phyloP scores from a whole-genome alignment of 1,284 basidiomycete species.

The Sparassis latifolia region DNA sequence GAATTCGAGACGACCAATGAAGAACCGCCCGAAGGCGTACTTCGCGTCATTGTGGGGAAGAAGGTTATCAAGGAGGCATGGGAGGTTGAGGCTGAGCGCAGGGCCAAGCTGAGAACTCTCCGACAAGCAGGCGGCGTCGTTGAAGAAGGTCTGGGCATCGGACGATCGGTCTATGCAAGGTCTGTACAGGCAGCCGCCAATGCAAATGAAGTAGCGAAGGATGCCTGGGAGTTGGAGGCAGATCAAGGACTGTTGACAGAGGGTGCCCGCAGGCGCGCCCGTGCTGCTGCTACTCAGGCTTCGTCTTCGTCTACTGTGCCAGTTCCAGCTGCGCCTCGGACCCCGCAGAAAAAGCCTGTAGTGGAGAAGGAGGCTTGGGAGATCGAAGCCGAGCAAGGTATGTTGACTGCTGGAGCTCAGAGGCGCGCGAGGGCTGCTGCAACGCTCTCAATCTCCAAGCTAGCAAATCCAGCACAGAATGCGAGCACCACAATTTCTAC shows the following conservation, averaged over 20 bases:
- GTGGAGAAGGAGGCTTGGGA: slow-evolving; percentile 68
- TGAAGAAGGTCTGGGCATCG: slow-evolving; percentile 4
- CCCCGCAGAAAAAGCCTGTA: slow-evolving; percentile 21
- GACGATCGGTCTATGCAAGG: not conserved
- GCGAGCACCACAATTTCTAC: not conserved
- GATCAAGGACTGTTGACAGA: slow-evolving; percentile 29
- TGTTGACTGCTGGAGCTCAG: slow-evolving; percentile 64
- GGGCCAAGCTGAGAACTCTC: slow-evolving; percentile 27
- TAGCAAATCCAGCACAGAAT: not conserved
- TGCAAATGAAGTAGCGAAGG: slow-evolving; percentile 17
- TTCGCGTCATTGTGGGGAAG: slow-evolving; percentile 62
- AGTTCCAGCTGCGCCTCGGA: slow-evolving; percentile 7
- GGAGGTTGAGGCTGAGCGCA: slow-evolving; percentile 67
- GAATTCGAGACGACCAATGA: slow-evolving; percentile 48
- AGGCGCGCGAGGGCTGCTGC: slow-evolving; percentile 54
- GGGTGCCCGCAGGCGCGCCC: slow-evolving; percentile 26
- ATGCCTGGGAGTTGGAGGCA: slow-evolving; percentile 32
- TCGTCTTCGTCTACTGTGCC: slow-evolving; percentile 1
- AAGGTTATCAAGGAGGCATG: slow-evolving; percentile 62
- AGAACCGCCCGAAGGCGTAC: slow-evolving; percentile 43
- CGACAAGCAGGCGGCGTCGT: slow-evolving; percentile 4
- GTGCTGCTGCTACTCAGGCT: slow-evolving; percentile 18
- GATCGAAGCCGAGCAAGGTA: slow-evolving; percentile 66
- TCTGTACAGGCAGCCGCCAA: not conserved
- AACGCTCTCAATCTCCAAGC: slow-evolving; percentile 25